Percentiles rank a stretch among this genome's conserved stretches.
Evolutionary conservation across 2,329 filamentous ascomycete species (phyloP).

Genomic region (Hawksworthiomyces lignivorus): DNA sequence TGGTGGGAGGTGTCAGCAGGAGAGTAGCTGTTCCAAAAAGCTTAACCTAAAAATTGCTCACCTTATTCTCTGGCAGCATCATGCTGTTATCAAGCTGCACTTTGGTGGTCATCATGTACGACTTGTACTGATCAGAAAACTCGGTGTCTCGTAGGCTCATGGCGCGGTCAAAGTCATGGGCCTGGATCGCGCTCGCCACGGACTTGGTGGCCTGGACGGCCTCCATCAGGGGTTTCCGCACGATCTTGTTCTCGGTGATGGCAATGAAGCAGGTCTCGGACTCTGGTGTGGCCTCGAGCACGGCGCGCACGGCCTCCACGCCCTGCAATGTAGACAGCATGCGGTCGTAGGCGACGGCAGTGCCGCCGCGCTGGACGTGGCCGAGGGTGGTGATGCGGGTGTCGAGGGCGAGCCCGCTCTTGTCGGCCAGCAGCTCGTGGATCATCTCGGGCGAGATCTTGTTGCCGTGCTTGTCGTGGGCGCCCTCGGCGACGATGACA

Average conservation of each 20-base stretch:
- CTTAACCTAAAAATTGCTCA: slow-evolving; percentile 27
- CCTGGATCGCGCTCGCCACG: slow-evolving; percentile 72
- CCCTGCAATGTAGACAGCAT: slow-evolving; percentile 90
- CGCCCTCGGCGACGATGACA: slow-evolving; percentile 94
- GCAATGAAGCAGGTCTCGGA: slow-evolving; percentile 92
- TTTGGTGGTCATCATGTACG: slow-evolving; percentile 85
- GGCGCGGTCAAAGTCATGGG: slow-evolving; percentile 77
- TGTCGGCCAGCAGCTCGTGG: slow-evolving; percentile 78
- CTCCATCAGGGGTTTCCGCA: slow-evolving; percentile 79
- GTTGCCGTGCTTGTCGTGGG: slow-evolving; percentile 73
- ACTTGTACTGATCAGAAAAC: slow-evolving; percentile 85
- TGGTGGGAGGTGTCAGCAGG: too few relatives aligned
- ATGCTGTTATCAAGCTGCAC: slow-evolving; percentile 62
- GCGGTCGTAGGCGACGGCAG: slow-evolving; percentile 87
- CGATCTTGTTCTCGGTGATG: slow-evolving; percentile 96
- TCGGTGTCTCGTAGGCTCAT: slow-evolving; percentile 88
- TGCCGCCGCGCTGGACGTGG: slow-evolving; percentile 93
- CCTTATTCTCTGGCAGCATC: slow-evolving; percentile 62
- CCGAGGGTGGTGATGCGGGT: slow-evolving; percentile 92
- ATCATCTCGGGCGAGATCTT: slow-evolving; percentile 77
- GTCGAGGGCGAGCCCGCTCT: slow-evolving; percentile 68
- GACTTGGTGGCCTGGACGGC: slow-evolving; percentile 81
- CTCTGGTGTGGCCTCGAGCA: slow-evolving; percentile 80
- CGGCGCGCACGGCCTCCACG: slow-evolving; percentile 86
- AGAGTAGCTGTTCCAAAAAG: too few relatives aligned